Conservation (phyloP, 2,329 filamentous ascomycete genomes). For the Cladosporium sp. region DNA sequence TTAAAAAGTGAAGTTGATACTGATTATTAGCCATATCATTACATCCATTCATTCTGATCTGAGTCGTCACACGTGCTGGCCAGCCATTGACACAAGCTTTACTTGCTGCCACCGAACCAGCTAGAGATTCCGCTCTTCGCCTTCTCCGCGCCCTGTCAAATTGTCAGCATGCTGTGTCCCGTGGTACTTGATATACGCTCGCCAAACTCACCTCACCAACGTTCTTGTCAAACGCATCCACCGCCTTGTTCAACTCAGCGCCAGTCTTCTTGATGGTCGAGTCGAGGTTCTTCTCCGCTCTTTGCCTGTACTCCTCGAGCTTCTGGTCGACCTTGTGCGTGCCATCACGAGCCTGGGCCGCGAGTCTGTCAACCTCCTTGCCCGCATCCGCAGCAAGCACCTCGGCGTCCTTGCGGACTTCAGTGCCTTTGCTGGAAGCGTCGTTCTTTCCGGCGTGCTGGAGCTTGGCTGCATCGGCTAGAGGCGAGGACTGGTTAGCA, state of each 20-base stretch:
- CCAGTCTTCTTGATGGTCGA: slow-evolving; percentile 65
- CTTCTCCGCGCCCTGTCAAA: slow-evolving; percentile 69
- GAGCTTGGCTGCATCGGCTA: slow-evolving; percentile 75
- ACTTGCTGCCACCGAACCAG: slow-evolving; percentile 67
- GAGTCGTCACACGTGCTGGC: not conserved
- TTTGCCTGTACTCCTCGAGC: slow-evolving; percentile 26
- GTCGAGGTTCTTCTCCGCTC: slow-evolving; percentile 62
- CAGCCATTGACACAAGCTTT: not conserved
- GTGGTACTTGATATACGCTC: slow-evolving; percentile 17
- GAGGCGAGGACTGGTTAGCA: not conserved
- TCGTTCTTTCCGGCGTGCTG: slow-evolving; percentile 67
- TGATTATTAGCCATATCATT: slow-evolving; percentile 17
- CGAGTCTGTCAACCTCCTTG: slow-evolving; percentile 55
- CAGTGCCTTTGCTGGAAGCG: slow-evolving; percentile 61
- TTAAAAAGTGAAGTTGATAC: not conserved
- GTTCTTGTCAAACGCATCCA: slow-evolving; percentile 80
- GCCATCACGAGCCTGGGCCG: slow-evolving; percentile 22
- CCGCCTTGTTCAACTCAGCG: slow-evolving; percentile 50
- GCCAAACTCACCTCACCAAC: slow-evolving; percentile 51
- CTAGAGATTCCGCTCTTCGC: slow-evolving; percentile 80
- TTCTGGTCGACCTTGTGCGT: slow-evolving; percentile 27
- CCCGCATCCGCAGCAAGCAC: slow-evolving; percentile 44
- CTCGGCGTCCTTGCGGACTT: slow-evolving; percentile 66
- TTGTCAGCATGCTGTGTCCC: slow-evolving; percentile 15
- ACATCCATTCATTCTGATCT: slow-evolving; percentile 9